phyloP scores from a whole-genome alignment of 352 stramenopile species.

The Blastocystis sp. region DNA sequence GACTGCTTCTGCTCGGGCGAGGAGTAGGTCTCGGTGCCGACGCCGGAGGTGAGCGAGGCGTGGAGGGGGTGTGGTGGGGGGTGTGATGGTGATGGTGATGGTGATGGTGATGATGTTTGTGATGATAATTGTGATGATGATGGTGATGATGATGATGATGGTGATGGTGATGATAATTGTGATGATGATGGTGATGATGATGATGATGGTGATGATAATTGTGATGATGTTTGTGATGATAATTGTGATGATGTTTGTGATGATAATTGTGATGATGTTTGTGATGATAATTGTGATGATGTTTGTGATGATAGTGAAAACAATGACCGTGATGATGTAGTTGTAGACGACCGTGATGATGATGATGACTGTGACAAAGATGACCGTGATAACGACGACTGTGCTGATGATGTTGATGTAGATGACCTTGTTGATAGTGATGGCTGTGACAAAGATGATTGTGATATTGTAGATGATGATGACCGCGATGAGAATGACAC shows the following conservation, averaged over 20 bases:
- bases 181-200: not conserved
- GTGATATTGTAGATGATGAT: not conserved
- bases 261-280: too few relatives aligned
- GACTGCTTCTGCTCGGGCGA: not conserved
- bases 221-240: too few relatives aligned
- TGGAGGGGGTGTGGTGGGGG: too few relatives aligned
- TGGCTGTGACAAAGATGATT: too few relatives aligned
- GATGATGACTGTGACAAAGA: not conserved
- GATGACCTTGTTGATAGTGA: too few relatives aligned
- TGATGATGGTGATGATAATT: not conserved
- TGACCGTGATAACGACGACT: not conserved
- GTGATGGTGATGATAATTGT: not conserved
- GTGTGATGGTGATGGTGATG: not conserved
- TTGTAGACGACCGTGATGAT: not conserved
- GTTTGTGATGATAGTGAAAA: too few relatives aligned
- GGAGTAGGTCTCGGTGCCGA: constrained; percentile 5
- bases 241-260: too few relatives aligned
- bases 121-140: too few relatives aligned
- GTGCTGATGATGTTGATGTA: not conserved
- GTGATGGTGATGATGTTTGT: too few relatives aligned
- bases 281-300: too few relatives aligned
- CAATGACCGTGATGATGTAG: too few relatives aligned
- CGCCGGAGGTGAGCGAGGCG: not conserved
- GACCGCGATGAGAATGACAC: not conserved
- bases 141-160: not conserved